Percentiles rank a stretch among this genome's conserved stretches.
phyloP scores from a whole-genome alignment of 257 asterid species.

The Solanum lycopersicoides region DNA sequence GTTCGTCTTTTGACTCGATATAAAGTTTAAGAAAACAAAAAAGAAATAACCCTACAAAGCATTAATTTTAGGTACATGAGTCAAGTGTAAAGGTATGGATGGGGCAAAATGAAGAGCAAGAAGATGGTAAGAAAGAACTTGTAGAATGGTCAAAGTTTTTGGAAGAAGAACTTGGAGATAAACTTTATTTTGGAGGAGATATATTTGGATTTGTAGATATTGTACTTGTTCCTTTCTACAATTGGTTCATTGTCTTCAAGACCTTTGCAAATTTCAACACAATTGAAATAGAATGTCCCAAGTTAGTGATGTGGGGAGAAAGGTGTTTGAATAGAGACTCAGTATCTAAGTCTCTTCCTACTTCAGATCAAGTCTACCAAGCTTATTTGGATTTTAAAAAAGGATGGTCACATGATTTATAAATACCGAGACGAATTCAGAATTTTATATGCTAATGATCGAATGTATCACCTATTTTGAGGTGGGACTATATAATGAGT shows the following conservation, averaged over 20 bases:
- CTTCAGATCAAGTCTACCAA: neutral
- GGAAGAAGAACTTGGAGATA: constrained; percentile 15
- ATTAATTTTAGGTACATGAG: neutral
- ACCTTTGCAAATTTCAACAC: neutral
- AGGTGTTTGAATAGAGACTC: constrained; percentile 3
- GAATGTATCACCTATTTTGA: too few species aligned
- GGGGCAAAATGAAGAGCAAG: neutral
- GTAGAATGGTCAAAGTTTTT: neutral
- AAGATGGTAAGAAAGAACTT: constrained; percentile 5
- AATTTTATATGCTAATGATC: too few species aligned
- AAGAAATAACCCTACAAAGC: neutral
- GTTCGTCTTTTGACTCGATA: too few species aligned
- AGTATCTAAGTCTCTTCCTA: neutral
- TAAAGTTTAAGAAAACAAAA: too few species aligned
- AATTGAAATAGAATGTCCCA: neutral
- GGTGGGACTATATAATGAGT: too few species aligned
- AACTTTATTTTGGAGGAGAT: constrained; percentile 7
- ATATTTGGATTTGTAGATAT: constrained; percentile 9
- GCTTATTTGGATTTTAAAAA: neutral
- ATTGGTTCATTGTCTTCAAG: constrained; percentile 9
- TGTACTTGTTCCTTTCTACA: constrained; percentile 5
- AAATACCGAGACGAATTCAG: neutral
- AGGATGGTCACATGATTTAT: neutral
- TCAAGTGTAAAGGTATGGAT: neutral
- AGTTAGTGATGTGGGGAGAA: constrained; percentile 9